Evolutionary conservation across 2,329 filamentous ascomycete genomes (phyloP).

Genomic region (Huntiella moniliformis): DNA sequence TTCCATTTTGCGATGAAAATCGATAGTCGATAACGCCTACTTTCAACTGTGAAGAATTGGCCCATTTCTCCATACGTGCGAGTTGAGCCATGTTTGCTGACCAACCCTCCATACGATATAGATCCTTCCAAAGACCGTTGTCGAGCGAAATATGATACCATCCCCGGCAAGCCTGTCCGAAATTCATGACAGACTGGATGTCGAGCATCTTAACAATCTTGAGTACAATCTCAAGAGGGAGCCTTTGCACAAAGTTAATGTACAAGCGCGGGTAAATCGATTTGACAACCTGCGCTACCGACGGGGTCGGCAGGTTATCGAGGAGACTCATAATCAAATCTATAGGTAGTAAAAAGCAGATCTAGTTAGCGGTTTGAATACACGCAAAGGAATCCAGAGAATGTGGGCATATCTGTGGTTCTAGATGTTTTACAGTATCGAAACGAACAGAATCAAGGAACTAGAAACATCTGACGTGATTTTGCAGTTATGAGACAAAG

Average conservation of each 20-base stretch:
- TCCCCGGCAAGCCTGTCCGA: constrained; percentile 57
- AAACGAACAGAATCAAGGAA: background rate
- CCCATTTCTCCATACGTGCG: constrained; percentile 15
- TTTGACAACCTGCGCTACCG: constrained; percentile 63
- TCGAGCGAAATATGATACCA: constrained; percentile 75
- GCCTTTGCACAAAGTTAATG: constrained; percentile 72
- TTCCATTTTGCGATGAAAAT: background rate
- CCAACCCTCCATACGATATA: constrained; percentile 81
- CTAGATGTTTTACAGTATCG: background rate
- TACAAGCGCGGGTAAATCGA: constrained; percentile 68
- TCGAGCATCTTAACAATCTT: constrained; percentile 78
- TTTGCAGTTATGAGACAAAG: too few species aligned
- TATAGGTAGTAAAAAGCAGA: constrained; percentile 19
- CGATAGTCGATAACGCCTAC: constrained; percentile 6
- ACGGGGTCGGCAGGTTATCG: constrained; percentile 58
- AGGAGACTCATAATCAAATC: constrained; percentile 68
- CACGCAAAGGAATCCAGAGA: too few species aligned
- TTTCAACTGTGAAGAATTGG: constrained; percentile 10
- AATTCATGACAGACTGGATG: constrained; percentile 58
- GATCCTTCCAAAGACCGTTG: constrained; percentile 64
- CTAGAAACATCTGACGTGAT: background rate
- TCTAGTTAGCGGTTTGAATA: background rate
- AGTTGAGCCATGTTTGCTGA: constrained; percentile 50
- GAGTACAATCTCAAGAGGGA: constrained; percentile 80
- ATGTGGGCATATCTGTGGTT: too few species aligned